Evolutionary conservation across 1,284 basidiomycete genomes (phyloP), one percentile per base, ranked within the genome.

Genomic region (Ganoderma resinaceum): DNA sequence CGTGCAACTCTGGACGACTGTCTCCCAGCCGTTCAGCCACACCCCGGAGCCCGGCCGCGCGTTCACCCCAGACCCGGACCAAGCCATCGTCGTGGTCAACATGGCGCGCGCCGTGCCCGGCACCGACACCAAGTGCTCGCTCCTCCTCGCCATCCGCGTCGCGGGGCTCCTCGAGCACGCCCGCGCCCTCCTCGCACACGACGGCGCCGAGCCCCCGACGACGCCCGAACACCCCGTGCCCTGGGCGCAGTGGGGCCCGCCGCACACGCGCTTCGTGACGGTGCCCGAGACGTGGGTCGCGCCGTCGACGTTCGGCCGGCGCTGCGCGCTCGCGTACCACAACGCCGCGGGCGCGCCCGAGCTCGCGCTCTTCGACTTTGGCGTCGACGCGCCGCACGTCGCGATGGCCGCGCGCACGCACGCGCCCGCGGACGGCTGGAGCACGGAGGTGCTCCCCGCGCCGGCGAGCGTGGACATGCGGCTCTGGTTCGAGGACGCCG

Each of bases 1-100:
- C 29, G 9, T 61, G 4, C 64, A 66, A 46, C 23, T 66, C 64
- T 66, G 64, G 64, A 66, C 64, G 37, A 66, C 58, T 26, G 59
- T 66, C 46, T 66, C 64, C 37, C 59, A 61, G 46, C 64, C 64
- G 29, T 53, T 61, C 37, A 42, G 9, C 46, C 46, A 61, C 46
- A 46, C 33, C 55, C 55, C 64, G 46, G 64, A 61, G 37, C 59
- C 59, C 26, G 64, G 64, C n/a, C 58, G 35, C 29, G 58, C 42
- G 1, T 66, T 66, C 37, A 33, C 42, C 3, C 52, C 43, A 26
- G 64, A 66, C 59, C 59, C 64, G 18, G 59, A 37, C 26, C 38
- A 59, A 9, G 37, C 40, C 46, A 14, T 66, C 46, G 64, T 66
- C 58, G 59, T 66, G 46, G 33, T 66, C 46, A 66, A 66, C 46